Evolutionary conservation across 2,329 filamentous ascomycete species (phyloP).

Genomic region (Cladosporium sp.): DNA sequence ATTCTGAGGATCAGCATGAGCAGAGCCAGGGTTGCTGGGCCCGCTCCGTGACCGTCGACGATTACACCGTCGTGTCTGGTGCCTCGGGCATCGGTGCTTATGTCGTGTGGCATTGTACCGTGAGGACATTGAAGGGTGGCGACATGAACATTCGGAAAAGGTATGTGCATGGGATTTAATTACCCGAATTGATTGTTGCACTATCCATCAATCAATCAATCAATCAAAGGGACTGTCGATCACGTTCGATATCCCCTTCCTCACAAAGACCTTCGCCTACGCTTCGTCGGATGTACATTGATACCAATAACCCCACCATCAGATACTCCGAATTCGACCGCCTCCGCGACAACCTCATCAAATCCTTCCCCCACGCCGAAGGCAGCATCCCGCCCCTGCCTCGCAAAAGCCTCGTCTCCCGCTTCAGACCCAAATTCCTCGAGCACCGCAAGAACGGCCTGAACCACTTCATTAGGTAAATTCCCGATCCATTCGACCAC

Average conservation of each 20-base stretch:
- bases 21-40: constrained; percentile 57
- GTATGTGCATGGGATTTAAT: constrained; percentile 25
- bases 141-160: constrained; percentile 42
- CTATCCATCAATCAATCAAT: too few species aligned
- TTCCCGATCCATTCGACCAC: background rate
- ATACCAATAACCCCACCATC: background rate
- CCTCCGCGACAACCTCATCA: constrained; percentile 64
- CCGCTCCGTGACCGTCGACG: constrained; percentile 54
- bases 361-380: constrained; percentile 76
- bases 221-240: background rate
- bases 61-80: constrained; percentile 56
- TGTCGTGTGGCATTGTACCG: constrained; percentile 86
- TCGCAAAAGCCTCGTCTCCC: constrained; percentile 79
- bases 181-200: too few species aligned
- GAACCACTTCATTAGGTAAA: constrained; percentile 86
- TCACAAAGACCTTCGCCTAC: background rate
- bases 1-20: constrained; percentile 54
- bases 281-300: background rate
- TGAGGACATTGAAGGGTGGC: constrained; percentile 69
- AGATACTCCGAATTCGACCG: constrained; percentile 92
- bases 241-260: background rate
- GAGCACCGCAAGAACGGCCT: constrained; percentile 76
- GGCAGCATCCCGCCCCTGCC: constrained; percentile 85
- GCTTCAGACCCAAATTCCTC: constrained; percentile 75
- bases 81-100: constrained; percentile 69